These are phyloP conservation scores for Cyclospora cayetanensis DNA, from an alignment of 169 alveolate genomes.

Conservation along the genomic window DNA sequence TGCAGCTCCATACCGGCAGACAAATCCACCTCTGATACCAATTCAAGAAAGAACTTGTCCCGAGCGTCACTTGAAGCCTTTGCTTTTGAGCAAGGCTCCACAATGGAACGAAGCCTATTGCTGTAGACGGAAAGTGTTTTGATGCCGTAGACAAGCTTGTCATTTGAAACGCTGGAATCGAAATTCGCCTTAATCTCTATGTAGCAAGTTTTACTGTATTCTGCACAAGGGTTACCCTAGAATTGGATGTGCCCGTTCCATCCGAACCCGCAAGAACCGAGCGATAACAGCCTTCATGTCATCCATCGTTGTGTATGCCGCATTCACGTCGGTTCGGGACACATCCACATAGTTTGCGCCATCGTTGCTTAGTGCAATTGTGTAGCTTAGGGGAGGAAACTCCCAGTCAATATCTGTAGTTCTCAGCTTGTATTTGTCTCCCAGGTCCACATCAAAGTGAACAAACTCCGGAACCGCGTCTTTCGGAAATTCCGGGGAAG, in stretches of 20 bases:
- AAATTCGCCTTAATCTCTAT: too few relatives aligned
- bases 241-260: constrained; percentile 84
- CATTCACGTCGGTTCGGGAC: constrained; percentile 73
- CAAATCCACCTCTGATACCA: constrained; percentile 86
- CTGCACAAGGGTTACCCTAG: constrained; percentile 72
- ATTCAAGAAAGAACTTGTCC: constrained; percentile 89
- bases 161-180: constrained; percentile 3
- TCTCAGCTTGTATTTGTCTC: constrained; percentile 82
- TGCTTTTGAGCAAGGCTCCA: constrained; percentile 87
- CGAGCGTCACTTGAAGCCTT: constrained; percentile 88
- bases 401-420: constrained; percentile 87
- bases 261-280: constrained; percentile 77
- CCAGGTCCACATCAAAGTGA: constrained; percentile 83
- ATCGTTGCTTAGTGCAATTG: constrained; percentile 79
- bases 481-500: constrained; percentile 15
- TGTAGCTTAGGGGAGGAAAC: constrained; percentile 86
- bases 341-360: constrained; percentile 77
- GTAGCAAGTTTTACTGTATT: too few relatives aligned
- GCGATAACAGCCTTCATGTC: constrained; percentile 78
- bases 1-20: constrained; percentile 78
- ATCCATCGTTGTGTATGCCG: constrained; percentile 75
- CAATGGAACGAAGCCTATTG: constrained; percentile 88
- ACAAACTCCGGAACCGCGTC: constrained; percentile 81
- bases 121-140: constrained; percentile 81
- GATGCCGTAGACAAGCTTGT: constrained; percentile 84